Evolutionary conservation across 2,329 filamentous ascomycete species (phyloP).

Genomic region (Neopestalotiopsis rosae): DNA sequence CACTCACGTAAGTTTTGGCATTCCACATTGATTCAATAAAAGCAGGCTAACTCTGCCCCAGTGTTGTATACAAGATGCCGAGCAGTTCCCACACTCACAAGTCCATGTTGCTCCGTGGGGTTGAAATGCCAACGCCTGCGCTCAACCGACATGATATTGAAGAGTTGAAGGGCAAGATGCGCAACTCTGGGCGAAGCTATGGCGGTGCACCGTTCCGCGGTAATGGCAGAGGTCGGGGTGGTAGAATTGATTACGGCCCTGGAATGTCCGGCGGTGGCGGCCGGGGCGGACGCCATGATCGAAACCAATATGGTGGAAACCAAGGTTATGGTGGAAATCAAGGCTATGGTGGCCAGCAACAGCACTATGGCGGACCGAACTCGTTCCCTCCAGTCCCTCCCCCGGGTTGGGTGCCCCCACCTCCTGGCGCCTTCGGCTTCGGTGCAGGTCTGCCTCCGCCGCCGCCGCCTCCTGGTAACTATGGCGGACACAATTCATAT

Average conservation of each 20-base stretch:
- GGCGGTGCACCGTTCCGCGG: constrained; percentile 67
- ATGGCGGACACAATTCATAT: constrained; percentile 28
- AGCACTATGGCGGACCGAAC: constrained; percentile 39
- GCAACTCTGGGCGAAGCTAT: constrained; percentile 70
- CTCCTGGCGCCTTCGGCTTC: constrained; percentile 44
- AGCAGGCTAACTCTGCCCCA: constrained; percentile 46
- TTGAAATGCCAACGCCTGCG: constrained; percentile 72
- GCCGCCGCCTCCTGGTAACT: constrained; percentile 40
- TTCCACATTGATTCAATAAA: constrained; percentile 7
- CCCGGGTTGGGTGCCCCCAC: constrained; percentile 43
- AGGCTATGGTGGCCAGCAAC: constrained; percentile 51
- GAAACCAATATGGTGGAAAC: constrained; percentile 12
- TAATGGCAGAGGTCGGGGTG: constrained; percentile 32
- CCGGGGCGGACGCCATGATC: constrained; percentile 26
- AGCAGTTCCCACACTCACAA: constrained; percentile 77
- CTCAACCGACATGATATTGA: constrained; percentile 80
- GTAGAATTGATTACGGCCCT: constrained; percentile 38
- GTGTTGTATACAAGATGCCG: constrained; percentile 87
- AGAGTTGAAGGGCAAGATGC: constrained; percentile 68
- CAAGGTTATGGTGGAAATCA: constrained; percentile 21
- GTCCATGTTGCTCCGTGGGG: constrained; percentile 89
- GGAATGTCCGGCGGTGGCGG: constrained; percentile 33
- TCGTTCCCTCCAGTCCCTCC: constrained; percentile 32
- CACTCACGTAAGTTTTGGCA: constrained; percentile 70
- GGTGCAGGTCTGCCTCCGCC: constrained; percentile 41